These are phyloP conservation scores for Acanthamoeba sp. DNA, from an alignment of 208 protist species.

Conservation along the genomic window DNA sequence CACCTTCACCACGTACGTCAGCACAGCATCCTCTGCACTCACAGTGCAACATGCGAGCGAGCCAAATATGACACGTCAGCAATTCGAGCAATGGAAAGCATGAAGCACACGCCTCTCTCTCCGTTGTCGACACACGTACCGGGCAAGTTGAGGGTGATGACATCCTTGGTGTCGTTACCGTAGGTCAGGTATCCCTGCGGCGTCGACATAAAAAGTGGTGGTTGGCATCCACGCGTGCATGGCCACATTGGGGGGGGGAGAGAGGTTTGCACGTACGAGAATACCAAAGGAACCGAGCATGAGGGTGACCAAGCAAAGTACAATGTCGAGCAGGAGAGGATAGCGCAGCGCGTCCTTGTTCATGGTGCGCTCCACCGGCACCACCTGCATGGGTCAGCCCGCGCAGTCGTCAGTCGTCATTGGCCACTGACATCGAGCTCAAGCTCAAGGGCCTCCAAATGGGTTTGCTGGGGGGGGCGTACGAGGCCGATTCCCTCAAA, in stretches of 20 bases:
- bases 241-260: too few species aligned
- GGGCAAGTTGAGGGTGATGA: constrained; percentile 66
- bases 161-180: neutral
- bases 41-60: neutral
- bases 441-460: too few species aligned
- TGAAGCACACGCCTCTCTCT: too few species aligned
- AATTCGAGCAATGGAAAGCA: too few species aligned
- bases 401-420: too few species aligned
- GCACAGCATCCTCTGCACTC: neutral
- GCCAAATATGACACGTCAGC: too few species aligned
- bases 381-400: neutral
- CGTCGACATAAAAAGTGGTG: neutral
- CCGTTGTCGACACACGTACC: too few species aligned
- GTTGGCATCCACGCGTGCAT: too few species aligned
- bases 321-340: constrained; percentile 12
- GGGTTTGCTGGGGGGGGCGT: too few species aligned
- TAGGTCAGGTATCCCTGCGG: constrained; percentile 24
- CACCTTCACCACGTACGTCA: constrained; percentile 22
- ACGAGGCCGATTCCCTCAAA: constrained; percentile 66
- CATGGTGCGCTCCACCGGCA: constrained; percentile 59
- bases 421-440: too few species aligned
- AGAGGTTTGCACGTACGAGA: neutral
- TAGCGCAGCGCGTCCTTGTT: neutral
- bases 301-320: constrained; percentile 27
- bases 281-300: constrained; percentile 63